These are phyloP conservation scores for Jasminum sambac DNA, from an alignment of 257 asterid species.

Conservation along the genomic window DNA sequence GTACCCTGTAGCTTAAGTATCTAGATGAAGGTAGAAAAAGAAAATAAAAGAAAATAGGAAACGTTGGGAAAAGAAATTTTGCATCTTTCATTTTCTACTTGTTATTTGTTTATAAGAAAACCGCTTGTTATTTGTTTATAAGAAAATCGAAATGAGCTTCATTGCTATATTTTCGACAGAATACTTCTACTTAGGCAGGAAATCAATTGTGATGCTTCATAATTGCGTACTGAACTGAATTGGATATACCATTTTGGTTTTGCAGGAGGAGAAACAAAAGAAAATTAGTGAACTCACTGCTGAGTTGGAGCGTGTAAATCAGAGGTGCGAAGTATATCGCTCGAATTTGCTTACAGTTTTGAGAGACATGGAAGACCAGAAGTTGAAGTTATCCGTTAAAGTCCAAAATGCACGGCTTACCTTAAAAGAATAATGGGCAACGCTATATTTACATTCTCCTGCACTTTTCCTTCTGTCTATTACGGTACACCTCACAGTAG, in stretches of 20 bases:
- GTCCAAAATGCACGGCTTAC: slow-evolving; percentile 92
- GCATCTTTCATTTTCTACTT: not conserved
- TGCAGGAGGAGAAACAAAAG: slow-evolving; percentile 85
- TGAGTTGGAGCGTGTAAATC: slow-evolving; percentile 57
- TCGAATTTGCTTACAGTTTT: slow-evolving; percentile 69
- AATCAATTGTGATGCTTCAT: not conserved
- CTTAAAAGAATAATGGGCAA: slow-evolving; percentile 48
- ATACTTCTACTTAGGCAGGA: too few relatives aligned
- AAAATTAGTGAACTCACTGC: slow-evolving; percentile 56
- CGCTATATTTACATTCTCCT: too few relatives aligned
- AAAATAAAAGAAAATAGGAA: not conserved
- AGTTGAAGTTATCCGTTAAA: slow-evolving; percentile 83
- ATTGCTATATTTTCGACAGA: not conserved
- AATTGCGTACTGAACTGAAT: not conserved
- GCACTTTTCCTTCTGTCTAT: too few relatives aligned
- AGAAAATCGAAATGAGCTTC: not conserved
- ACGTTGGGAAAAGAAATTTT: not conserved
- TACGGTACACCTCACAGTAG: too few relatives aligned
- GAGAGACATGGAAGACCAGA: slow-evolving; percentile 90
- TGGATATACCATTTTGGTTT: not conserved
- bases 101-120: not conserved
- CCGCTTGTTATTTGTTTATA: not conserved
- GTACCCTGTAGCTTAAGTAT: not conserved
- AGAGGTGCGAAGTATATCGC: slow-evolving; percentile 72
- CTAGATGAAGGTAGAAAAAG: not conserved